A percentile compares a stretch with the other conserved stretches of the same genome.
These are phyloP conservation scores for Crithidia fasciculata DNA, from an alignment of 208 protist genomes.

Conservation along the genomic window DNA sequence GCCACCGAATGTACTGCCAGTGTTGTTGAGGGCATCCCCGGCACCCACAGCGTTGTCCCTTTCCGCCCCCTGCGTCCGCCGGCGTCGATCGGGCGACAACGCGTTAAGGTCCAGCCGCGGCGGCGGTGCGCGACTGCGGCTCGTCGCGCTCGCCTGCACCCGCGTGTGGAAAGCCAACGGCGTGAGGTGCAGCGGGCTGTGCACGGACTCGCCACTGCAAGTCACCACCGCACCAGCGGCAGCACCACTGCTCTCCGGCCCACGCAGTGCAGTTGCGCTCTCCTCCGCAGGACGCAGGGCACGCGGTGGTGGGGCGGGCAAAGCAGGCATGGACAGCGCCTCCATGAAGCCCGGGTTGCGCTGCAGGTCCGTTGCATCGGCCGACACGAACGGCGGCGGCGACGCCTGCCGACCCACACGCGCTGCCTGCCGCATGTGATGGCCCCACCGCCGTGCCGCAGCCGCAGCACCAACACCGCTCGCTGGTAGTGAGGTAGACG, in stretches of 20 bases:
- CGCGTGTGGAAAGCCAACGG: conserved; percentile 13
- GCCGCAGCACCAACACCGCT: neutral
- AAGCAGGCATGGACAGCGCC: neutral
- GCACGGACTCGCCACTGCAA: neutral
- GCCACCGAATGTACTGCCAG: no score
- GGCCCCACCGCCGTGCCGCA: conserved; percentile 6
- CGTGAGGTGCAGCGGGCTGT: conserved; percentile 20
- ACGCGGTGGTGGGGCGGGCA: neutral
- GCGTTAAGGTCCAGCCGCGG: conserved; percentile 7
- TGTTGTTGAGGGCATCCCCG: no score
- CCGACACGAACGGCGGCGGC: conserved; percentile 14
- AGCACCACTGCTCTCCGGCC: neutral
- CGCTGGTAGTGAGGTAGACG: neutral
- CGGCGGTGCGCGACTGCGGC: conserved; percentile 1
- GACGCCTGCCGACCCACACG: neutral
- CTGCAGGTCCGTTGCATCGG: conserved; percentile 11
- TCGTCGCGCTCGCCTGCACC: neutral
- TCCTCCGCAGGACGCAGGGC: neutral
- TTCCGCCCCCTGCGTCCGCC: no score
- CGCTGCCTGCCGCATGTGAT: conserved; percentile 18
- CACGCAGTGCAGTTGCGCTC: neutral
- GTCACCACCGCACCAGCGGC: neutral
- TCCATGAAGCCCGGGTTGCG: conserved; percentile 10
- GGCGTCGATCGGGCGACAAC: no score
- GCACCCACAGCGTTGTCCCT: no score